These are phyloP conservation scores for Chlamydomonas sp. DNA, from an alignment of 139 green algal genomes.

Conservation along the genomic window DNA sequence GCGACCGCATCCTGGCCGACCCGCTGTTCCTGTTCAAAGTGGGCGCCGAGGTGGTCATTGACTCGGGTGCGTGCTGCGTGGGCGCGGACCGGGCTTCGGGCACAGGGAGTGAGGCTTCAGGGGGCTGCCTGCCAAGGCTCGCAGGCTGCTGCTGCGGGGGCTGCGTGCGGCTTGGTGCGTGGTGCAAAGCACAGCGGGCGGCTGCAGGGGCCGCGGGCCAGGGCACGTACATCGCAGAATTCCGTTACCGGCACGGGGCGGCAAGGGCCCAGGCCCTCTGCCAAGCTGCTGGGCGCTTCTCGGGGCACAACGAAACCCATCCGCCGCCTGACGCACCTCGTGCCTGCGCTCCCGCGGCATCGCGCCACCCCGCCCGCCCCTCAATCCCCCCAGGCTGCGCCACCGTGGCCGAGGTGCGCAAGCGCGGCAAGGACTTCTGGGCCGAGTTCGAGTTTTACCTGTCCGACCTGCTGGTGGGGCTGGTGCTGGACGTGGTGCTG, in stretches of 20 bases:
- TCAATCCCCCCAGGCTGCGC: slow-evolving; percentile 75
- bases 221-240: too few species aligned
- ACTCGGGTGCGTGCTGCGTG: slow-evolving; percentile 70
- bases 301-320: not conserved
- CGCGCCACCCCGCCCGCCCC: not conserved
- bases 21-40: slow-evolving; percentile 92
- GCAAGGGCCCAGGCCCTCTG: too few species aligned
- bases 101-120: not conserved
- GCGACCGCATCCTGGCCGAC: slow-evolving; percentile 89
- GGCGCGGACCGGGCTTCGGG: too few species aligned
- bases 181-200: too few species aligned
- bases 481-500: slow-evolving; percentile 92
- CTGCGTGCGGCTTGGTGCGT: too few species aligned
- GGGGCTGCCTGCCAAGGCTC: not conserved
- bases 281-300: too few species aligned
- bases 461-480: slow-evolving; percentile 89
- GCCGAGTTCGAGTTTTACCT: slow-evolving; percentile 98
- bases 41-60: slow-evolving; percentile 88
- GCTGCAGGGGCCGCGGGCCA: too few species aligned
- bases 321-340: not conserved
- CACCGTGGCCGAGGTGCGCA: slow-evolving; percentile 95
- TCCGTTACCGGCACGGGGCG: too few species aligned
- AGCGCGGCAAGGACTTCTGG: slow-evolving; percentile 96
- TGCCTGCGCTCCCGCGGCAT: not conserved
- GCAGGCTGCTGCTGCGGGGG: too few species aligned